phyloP scores from a whole-genome alignment of 805 yeast genomes.

The Sugiyamaella marilandica region DNA sequence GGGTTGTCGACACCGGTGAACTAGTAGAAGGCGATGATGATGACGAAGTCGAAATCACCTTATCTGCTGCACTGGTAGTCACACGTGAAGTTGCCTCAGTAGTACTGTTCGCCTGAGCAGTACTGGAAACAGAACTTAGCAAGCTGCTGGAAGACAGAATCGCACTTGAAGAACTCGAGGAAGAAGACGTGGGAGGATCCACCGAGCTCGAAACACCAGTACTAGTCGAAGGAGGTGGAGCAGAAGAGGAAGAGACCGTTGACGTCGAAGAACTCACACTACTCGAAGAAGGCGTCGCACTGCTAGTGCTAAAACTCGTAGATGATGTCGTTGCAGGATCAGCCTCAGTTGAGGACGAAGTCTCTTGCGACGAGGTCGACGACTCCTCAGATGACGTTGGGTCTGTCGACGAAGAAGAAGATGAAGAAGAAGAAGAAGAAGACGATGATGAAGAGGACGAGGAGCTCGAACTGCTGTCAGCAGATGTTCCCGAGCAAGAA shows the following conservation, averaged over 20 bases:
- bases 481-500: conserved; percentile 10
- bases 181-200: conserved; percentile 11
- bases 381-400: background rate
- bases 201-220: conserved; percentile 3
- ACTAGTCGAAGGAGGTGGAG: background rate
- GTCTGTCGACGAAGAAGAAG: background rate
- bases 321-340: background rate
- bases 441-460: background rate
- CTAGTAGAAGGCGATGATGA: background rate
- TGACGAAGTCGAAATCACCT: too few relatives aligned
- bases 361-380: background rate
- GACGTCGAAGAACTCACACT: background rate
- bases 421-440: background rate
- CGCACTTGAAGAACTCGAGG: conserved; percentile 17
- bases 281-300: background rate
- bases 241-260: background rate
- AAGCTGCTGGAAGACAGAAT: conserved; percentile 6
- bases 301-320: background rate
- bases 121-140: too few relatives aligned
- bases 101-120: too few relatives aligned
- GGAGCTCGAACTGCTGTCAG: background rate
- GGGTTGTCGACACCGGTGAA: background rate
- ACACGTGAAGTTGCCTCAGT: too few relatives aligned
- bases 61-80: too few relatives aligned
- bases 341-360: background rate